Evolutionary conservation across 2,329 filamentous ascomycete genomes (phyloP).

Genomic region (Aspergillus calidoustus): DNA sequence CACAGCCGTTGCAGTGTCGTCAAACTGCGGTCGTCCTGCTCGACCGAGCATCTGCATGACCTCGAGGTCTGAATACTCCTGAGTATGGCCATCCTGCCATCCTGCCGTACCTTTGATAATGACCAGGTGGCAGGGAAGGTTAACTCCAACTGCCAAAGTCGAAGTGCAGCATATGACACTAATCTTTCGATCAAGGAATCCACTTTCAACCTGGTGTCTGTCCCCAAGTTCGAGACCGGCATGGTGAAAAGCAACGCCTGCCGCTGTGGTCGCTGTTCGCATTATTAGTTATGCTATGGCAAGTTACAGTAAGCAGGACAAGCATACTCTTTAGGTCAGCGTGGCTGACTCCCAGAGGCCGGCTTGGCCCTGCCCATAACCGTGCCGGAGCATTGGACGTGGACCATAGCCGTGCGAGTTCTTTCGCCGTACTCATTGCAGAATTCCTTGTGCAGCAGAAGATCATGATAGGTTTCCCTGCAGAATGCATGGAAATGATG

Average conservation of each 20-base stretch:
- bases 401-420: conserved; percentile 69
- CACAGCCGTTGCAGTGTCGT: conserved; percentile 73
- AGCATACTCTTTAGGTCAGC: conserved; percentile 62
- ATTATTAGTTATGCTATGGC: conserved; percentile 16
- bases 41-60: conserved; percentile 91
- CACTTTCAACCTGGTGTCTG: conserved; percentile 67
- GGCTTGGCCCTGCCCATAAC: conserved; percentile 66
- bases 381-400: conserved; percentile 56
- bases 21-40: conserved; percentile 82
- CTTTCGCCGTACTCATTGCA: conserved; percentile 68
- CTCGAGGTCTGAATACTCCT: conserved; percentile 80
- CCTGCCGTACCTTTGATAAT: conserved; percentile 79
- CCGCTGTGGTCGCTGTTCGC: conserved; percentile 47
- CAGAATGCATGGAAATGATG: conserved; percentile 68
- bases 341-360: conserved; percentile 57
- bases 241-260: conserved; percentile 81
- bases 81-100: conserved; percentile 63
- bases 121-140: conserved; percentile 81
- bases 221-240: conserved; percentile 72
- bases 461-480: conserved; percentile 77
- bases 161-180: conserved; percentile 86
- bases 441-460: conserved; percentile 81
- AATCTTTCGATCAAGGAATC: conserved; percentile 72
- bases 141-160: conserved; percentile 81
- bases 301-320: not conserved